Evolutionary conservation across 371 early-diverging fungal species (phyloP).

Genomic region (Mucor ambiguus): DNA sequence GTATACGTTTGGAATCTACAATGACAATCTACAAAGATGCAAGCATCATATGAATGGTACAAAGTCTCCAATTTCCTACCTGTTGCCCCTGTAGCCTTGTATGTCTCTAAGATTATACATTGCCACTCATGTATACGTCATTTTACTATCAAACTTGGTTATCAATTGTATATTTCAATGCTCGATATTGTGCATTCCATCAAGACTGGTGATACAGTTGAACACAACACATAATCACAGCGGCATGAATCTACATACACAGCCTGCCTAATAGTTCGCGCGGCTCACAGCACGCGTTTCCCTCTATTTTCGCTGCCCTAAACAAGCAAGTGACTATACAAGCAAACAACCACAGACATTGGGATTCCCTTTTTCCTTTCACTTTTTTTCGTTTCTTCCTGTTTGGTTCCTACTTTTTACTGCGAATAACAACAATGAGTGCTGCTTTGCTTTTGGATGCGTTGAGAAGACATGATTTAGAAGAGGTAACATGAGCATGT

Average conservation of each 20-base stretch:
- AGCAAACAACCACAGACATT: neutral
- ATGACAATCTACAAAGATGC: neutral
- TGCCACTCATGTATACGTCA: neutral
- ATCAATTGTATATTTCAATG: too few species aligned
- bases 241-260: neutral
- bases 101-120: too few species aligned
- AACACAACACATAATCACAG: neutral
- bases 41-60: neutral
- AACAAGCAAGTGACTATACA: conserved; percentile 1
- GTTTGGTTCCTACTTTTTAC: neutral
- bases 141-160: neutral
- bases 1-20: neutral
- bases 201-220: neutral
- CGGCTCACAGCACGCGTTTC: neutral
- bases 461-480: conserved; percentile 23
- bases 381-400: neutral
- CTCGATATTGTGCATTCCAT: neutral
- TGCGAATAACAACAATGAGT: conserved; percentile 1
- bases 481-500: conserved; percentile 11
- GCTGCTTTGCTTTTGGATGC: conserved; percentile 14
- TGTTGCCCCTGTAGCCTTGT: too few species aligned
- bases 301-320: neutral
- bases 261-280: neutral
- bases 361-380: neutral
- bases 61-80: too few species aligned